Base-by-base conservation (phyloP, 257 asterid species). In the Solanum piurae region DNA sequence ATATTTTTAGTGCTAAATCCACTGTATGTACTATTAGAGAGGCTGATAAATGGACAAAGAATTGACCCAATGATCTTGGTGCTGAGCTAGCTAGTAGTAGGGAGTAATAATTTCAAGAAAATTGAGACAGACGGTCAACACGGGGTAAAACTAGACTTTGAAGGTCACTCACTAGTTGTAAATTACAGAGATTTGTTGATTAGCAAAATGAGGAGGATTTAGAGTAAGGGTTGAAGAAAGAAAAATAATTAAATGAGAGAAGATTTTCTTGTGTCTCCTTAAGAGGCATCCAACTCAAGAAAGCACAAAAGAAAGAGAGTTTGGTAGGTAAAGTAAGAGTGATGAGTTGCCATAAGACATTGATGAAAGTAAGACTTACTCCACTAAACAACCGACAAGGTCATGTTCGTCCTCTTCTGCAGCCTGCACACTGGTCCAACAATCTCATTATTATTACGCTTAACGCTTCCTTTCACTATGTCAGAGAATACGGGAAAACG, bases 341-440 rank as follows among this genome's bases (percentile, higher is more conserved):
- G 88, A 90, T 83, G 74, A 55, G 74, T 72, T 76, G 86, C 91
- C 72, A 12, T 10, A 85, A 52, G 93, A 80, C 38, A 42, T 46
- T 55, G 88, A 88, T 87, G 88, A 83, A 90, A 79, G 87, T n/a
- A 75, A 73, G 89, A 77, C 87, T 90, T 86, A 86, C 90, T 86
- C 90, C 73, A 86, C 88, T 82, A 88, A 91, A 88, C 93, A 93
- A 90, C 98, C 96, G 98, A 93, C 98, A 94, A 88, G 49, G 62
- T 89, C 89, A 87, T 92, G 91, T 90, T 94, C 93, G 83, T 91
- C 91, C 88, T 91, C 92, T 88, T 84, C 88, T 87, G 46, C 88
- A 89, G 64, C 88, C 91, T 92, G 91, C 94, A 88, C 75, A 66
- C 55, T 87, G 93, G 95, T 94, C 95, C 93, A 90, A 68, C 42